Base-by-base conservation (phyloP, 139 green algal species). In the Edaphochlamys debaryana region DNA sequence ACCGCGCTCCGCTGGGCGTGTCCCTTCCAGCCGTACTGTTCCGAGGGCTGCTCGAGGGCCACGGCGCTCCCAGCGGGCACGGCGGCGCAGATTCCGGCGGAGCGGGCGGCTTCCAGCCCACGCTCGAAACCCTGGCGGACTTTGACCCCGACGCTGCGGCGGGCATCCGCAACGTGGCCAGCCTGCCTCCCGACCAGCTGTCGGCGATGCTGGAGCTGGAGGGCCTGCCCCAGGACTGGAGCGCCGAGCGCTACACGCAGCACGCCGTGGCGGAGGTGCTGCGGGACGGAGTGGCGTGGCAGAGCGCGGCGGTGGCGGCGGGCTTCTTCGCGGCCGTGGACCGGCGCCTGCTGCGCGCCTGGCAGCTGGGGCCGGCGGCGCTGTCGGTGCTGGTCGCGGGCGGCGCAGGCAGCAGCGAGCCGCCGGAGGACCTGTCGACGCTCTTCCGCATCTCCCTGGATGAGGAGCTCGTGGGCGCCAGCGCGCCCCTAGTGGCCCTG, bases 91-190 rank as follows among this genome's bases (percentile, higher is more conserved):
- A 0, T 40, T 56, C 32, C 8, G 60, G 15, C 72, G 38, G 27
- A 17, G 56, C 22, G 29, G 58, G 54, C 25, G 68, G 37, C 72
- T 90, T 86, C 72, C 50, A 85, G 79, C 79, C 90, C 17, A 83
- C 58, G 25, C 58, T 94, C 34, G 77, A 72, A 19, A 48, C 52
- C 58, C 84, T 94, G 56, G 27, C 82, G 30, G 79, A 72, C 34
- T 91, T 92, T 64, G 91, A 94, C 79, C 88, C 89, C 8, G 87
- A 88, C 38, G 86, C 87, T 17, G 89, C 91, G 0, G 34, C 30
- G 3, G 48, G 27, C 17, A 40, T 67, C 3, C 54, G 64, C 32
- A 78, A 79, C 32, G 87, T 79, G 22, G 84, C 79, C 25, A 3
- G 32, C 0, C 83, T 93, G 38, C 66, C 71, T 27, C 52, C 82